These are phyloP conservation scores for Sphaerulina populicola DNA, from an alignment of 2,329 filamentous ascomycete species.

Conservation along the genomic window DNA sequence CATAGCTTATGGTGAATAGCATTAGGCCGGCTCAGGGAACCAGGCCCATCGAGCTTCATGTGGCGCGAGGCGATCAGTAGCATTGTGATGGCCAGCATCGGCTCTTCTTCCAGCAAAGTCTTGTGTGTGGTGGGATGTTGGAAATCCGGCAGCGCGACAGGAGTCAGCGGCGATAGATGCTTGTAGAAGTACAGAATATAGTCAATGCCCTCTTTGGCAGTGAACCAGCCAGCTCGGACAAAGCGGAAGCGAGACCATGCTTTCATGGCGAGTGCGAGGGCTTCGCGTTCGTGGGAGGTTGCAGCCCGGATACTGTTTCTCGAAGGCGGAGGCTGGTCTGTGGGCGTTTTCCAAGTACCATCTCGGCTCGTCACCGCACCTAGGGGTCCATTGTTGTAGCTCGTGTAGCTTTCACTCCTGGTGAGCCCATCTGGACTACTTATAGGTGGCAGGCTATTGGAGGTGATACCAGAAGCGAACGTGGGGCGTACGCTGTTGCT, in stretches of 20 bases:
- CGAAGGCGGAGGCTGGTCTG: slow-evolving; percentile 18
- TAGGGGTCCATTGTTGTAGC: slow-evolving; percentile 19
- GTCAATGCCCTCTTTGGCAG: slow-evolving; percentile 80
- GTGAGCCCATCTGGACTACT: slow-evolving; percentile 20
- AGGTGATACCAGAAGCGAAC: slow-evolving; percentile 21
- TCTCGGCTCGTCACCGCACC: slow-evolving; percentile 20
- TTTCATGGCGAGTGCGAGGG: slow-evolving; percentile 58
- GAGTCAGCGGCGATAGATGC: slow-evolving; percentile 82
- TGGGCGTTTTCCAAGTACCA: slow-evolving; percentile 20
- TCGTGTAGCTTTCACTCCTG: slow-evolving; percentile 13
- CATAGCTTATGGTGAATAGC: slow-evolving; percentile 93
- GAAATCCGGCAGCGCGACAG: slow-evolving; percentile 87
- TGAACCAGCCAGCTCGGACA: slow-evolving; percentile 95
- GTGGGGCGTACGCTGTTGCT: slow-evolving; percentile 24
- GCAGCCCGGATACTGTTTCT: slow-evolving; percentile 17
- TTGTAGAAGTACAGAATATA: slow-evolving; percentile 96
- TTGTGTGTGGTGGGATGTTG: slow-evolving; percentile 70
- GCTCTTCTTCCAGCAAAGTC: slow-evolving; percentile 78
- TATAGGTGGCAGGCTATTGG: slow-evolving; percentile 17
- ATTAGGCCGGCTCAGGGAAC: slow-evolving; percentile 73
- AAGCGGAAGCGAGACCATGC: slow-evolving; percentile 92
- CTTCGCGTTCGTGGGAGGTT: slow-evolving; percentile 29
- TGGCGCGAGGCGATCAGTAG: slow-evolving; percentile 87
- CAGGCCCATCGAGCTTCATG: slow-evolving; percentile 67
- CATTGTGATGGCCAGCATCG: slow-evolving; percentile 83